Evolutionary conservation across 371 early-diverging fungal genomes (phyloP).

Genomic region (Lichtheimia corymbifera): DNA sequence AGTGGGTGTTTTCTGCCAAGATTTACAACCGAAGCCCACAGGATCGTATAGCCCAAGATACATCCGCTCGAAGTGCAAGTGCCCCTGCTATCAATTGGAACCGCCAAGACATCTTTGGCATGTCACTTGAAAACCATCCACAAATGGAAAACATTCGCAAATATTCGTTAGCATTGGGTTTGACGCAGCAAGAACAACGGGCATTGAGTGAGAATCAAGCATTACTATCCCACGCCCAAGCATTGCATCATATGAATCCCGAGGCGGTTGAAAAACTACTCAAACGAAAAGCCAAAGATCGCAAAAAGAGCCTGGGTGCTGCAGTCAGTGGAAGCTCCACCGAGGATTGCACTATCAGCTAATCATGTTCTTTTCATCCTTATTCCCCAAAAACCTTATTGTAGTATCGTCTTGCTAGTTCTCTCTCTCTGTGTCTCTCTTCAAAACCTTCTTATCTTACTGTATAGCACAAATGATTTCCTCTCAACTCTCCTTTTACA

Average conservation of each 20-base stretch:
- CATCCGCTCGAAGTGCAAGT: constrained; percentile 7
- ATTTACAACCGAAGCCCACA: constrained; percentile 17
- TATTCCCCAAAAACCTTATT: not conserved
- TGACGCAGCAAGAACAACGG: constrained; percentile 34
- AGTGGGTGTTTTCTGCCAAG: constrained; percentile 35
- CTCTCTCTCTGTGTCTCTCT: not conserved
- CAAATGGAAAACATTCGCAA: constrained; percentile 36
- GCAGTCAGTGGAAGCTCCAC: constrained; percentile 8
- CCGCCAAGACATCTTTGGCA: constrained; percentile 5
- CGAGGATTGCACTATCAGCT: constrained; percentile 29
- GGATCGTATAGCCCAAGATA: constrained; percentile 1
- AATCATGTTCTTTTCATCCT: not conserved
- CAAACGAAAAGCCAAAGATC: constrained; percentile 17
- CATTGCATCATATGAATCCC: constrained; percentile 24
- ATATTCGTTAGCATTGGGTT: constrained; percentile 33
- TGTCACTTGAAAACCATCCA: constrained; percentile 27
- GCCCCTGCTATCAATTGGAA: constrained; percentile 10
- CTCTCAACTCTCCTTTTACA: too few species aligned
- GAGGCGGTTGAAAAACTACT: constrained; percentile 20
- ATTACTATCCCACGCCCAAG: constrained; percentile 28
- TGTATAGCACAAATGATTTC: too few species aligned
- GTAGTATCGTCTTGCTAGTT: not conserved
- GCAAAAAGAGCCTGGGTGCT: constrained; percentile 9
- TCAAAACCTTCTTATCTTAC: not conserved
- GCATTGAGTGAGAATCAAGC: constrained; percentile 39